These are phyloP conservation scores for Geosmithia morbida DNA, from an alignment of 2,329 filamentous ascomycete genomes.

Conservation along the genomic window DNA sequence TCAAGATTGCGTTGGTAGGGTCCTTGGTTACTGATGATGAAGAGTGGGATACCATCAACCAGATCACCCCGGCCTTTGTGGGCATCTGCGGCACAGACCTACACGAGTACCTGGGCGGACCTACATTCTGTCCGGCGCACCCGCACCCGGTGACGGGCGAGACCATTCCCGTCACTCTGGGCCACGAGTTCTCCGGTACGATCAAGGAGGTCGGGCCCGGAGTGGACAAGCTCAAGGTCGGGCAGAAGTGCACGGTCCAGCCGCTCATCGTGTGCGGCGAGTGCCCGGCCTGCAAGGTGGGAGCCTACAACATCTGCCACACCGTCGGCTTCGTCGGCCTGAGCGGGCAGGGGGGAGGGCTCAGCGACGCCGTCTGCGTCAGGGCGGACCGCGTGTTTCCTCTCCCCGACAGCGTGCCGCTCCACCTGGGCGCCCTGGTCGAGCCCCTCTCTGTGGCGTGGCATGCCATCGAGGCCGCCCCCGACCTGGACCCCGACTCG, in stretches of 20 bases:
- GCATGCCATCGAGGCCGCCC: slow-evolving; percentile 27
- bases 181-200: slow-evolving; percentile 50
- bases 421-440: slow-evolving; percentile 36
- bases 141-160: slow-evolving; percentile 45
- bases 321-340: slow-evolving; percentile 19
- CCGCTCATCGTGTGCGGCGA: slow-evolving; percentile 42
- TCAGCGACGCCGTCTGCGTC: slow-evolving; percentile 38
- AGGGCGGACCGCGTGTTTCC: slow-evolving; percentile 30
- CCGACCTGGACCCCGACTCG: slow-evolving; percentile 22
- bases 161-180: slow-evolving; percentile 42
- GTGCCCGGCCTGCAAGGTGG: slow-evolving; percentile 38
- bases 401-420: slow-evolving; percentile 31
- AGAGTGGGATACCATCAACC: slow-evolving; percentile 4
- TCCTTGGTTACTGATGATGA: too few relatives aligned
- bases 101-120: slow-evolving; percentile 16
- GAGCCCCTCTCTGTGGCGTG: slow-evolving; percentile 35
- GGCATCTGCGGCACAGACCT: slow-evolving; percentile 33
- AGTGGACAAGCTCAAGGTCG: slow-evolving; percentile 30
- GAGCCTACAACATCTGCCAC: slow-evolving; percentile 42
- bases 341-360: slow-evolving; percentile 34
- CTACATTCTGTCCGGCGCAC: slow-evolving; percentile 16
- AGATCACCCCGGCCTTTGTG: slow-evolving; percentile 19
- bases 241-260: slow-evolving; percentile 44
- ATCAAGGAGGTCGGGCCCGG: slow-evolving; percentile 40
- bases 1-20: too few relatives aligned